Evolutionary conservation across 2,329 filamentous ascomycete genomes (phyloP), one percentile per base, ranked within the genome.

Genomic region (Zymoseptoria ardabiliae): DNA sequence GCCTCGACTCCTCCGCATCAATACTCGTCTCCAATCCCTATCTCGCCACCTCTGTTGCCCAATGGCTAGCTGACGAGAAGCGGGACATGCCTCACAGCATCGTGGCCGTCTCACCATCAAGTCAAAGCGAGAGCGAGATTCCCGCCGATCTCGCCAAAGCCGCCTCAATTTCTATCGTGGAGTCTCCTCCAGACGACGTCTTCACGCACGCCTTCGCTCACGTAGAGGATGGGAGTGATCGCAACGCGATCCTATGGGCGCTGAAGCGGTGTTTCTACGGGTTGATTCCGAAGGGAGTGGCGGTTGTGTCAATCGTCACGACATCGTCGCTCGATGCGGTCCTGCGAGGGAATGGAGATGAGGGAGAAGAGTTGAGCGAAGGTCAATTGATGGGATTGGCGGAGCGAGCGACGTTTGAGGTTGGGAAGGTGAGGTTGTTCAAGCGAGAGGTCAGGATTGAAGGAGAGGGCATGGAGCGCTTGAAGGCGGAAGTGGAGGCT

Each of bases 201-300:
- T 45, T 59, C 51, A 61, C 60, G 9, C 60, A 61, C 48, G 60
- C 60, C 11, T 57, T 61, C 35, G 54, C 60, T 13, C 58, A 62
- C n/a, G 57, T 62, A 3, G 35, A 50, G 6, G 45, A 50, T 13
- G 51, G n/a, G n/a, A 56, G 51, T n/a, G 53, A 54, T 28, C 55
- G 51, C 17, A 13, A 50, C 5, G 54, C 48, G 19, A 53, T 53
- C 2, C 49, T 60, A 2, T 35, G 52, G 2, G 54, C 52, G 17
- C n/a, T 60, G 21, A 58, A 60, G 21, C 50, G 54, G 48, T 58
- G 59, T 22, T 58, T 60, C 52, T 45, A 56, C 50, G 53, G 55
- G n/a, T 45, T 62, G 25, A 45, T 56, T 3, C 55, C 58, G 3
- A 54, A 60, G 53, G 60, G 60, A 11, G 45, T 58, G 1, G 58